These are phyloP conservation scores for Acanthamoeba castellanii DNA, from an alignment of 208 protist genomes.

Conservation along the genomic window DNA sequence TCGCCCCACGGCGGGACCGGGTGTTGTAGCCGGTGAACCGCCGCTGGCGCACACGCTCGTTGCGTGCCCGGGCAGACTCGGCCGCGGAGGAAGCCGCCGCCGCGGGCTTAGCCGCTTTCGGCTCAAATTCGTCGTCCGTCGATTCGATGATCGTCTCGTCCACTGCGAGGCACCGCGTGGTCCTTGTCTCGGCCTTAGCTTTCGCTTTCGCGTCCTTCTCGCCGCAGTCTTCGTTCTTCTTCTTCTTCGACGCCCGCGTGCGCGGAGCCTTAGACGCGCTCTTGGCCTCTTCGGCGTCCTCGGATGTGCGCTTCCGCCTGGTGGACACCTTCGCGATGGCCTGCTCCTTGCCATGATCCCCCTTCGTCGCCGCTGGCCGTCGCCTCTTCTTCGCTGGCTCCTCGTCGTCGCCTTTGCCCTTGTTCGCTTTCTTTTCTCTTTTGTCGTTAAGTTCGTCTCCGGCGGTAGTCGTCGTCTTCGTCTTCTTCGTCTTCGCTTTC, in stretches of 20 bases:
- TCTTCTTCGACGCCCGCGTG: too few species aligned
- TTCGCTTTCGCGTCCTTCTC: neutral
- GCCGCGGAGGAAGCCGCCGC: neutral
- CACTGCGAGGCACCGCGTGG: too few species aligned
- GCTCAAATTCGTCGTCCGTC: neutral
- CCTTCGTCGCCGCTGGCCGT: neutral
- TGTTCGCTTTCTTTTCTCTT: neutral
- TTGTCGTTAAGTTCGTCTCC: neutral
- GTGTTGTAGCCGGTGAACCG: conserved; percentile 45
- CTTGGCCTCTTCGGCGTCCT: neutral
- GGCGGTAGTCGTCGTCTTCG: neutral
- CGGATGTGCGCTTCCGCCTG: neutral
- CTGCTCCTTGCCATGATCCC: neutral
- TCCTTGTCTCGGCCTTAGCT: too few species aligned
- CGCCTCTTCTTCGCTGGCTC: neutral
- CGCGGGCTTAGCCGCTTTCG: neutral
- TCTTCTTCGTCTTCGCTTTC: neutral
- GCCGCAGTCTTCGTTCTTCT: too few species aligned
- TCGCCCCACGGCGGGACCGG: neutral
- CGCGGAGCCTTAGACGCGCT: too few species aligned
- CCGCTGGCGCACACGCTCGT: neutral
- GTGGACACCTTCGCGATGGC: neutral
- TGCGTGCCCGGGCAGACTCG: neutral
- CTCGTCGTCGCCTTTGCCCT: neutral
- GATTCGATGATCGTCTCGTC: too few species aligned